These are phyloP conservation scores for Cruciata laevipes DNA, from an alignment of 257 asterid species.

Conservation along the genomic window DNA sequence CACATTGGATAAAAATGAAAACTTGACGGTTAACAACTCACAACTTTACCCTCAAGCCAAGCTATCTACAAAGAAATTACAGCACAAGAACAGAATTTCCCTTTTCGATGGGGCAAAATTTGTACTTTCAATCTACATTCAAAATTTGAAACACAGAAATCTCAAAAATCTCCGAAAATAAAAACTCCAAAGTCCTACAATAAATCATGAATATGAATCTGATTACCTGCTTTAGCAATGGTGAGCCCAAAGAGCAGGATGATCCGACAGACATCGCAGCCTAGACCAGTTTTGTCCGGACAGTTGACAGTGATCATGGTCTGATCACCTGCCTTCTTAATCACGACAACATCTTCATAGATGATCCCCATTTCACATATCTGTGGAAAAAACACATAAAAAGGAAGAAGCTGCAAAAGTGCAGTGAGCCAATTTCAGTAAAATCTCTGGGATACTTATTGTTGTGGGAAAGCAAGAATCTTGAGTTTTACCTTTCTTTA, in stretches of 20 bases:
- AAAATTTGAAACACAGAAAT: not conserved
- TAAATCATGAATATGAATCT: not conserved
- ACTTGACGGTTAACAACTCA: too few species aligned
- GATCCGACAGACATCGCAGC: slow-evolving; percentile 64
- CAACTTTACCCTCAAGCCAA: slow-evolving; percentile 17
- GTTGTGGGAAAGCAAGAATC: not conserved
- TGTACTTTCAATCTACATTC: not conserved
- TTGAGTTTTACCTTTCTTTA: not conserved
- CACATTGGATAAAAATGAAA: not conserved
- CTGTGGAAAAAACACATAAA: slow-evolving; percentile 2
- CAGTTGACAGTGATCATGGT: slow-evolving; percentile 64
- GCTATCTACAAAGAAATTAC: slow-evolving; percentile 11
- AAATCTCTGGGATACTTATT: not conserved
- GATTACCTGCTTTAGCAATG: slow-evolving; percentile 62
- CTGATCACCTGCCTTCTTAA: slow-evolving; percentile 51
- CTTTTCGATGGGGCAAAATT: not conserved
- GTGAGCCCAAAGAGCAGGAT: slow-evolving; percentile 60
- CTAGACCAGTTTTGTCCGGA: slow-evolving; percentile 80
- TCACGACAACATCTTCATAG: slow-evolving; percentile 61
- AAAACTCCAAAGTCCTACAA: not conserved
- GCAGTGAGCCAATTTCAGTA: not conserved
- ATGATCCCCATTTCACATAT: slow-evolving; percentile 43
- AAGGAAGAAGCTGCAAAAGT: not conserved
- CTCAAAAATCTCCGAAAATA: slow-evolving; percentile 5
- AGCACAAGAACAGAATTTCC: not conserved